Evolutionary conservation across 176 grass and related monocot genomes (phyloP).

Genomic region (Triticum aestivum): IWGSC_CS_RefSeq_v2.1 NC_057799.1:29232640-29233139

Average conservation of each 20-base stretch:
- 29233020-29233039: background rate
- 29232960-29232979: background rate
- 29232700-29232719: too few relatives aligned
- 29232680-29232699: too few relatives aligned
- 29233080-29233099: background rate
- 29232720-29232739: too few relatives aligned
- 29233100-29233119: background rate
- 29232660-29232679: background rate
- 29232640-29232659: background rate
- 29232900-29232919: background rate
- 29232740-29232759: too few relatives aligned
- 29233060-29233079: background rate
- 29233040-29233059: background rate
- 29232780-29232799: background rate
- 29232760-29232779: too few relatives aligned
- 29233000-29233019: background rate
- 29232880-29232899: background rate
- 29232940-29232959: background rate
- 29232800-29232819: background rate
- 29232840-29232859: background rate
- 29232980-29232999: background rate
- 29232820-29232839: background rate
- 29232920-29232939: background rate
- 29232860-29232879: background rate
- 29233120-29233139: background rate